phyloP scores from a whole-genome alignment of 208 protist species.

The Endotrypanum monterogeii region DNA sequence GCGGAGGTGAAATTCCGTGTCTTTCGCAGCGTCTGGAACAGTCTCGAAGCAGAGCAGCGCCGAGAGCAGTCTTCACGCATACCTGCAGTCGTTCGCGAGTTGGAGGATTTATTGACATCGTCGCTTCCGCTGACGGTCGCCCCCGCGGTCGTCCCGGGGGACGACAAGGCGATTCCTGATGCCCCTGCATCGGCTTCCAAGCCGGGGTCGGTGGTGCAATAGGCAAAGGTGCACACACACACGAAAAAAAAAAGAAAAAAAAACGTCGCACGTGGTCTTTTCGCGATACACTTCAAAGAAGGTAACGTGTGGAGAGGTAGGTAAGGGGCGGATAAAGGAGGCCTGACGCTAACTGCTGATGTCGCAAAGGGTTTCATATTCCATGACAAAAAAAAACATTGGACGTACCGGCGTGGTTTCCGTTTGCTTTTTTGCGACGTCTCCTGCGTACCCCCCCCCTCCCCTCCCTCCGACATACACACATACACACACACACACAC shows the following conservation, averaged over 20 bases:
- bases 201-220: not conserved
- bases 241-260: no score
- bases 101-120: constrained; percentile 22
- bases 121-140: not conserved
- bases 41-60: constrained; percentile 28
- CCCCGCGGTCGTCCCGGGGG: not conserved
- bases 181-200: not conserved
- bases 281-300: not conserved
- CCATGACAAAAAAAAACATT: not conserved
- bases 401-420: not conserved
- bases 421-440: not conserved
- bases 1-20: constrained; percentile 48
- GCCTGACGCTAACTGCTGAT: not conserved
- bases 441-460: not conserved
- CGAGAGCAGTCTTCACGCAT: constrained; percentile 37
- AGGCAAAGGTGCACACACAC: not conserved
- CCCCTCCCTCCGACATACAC: no score
- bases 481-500: no score
- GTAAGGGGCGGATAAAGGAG: not conserved
- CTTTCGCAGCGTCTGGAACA: constrained; percentile 52
- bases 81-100: constrained; percentile 25
- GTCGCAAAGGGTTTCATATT: no score
- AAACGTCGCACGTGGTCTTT: not conserved
- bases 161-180: not conserved
- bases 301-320: not conserved